Evolutionary conservation across 176 grass and related monocot species (phyloP).

Genomic region (Zizania latifolia): DNA sequence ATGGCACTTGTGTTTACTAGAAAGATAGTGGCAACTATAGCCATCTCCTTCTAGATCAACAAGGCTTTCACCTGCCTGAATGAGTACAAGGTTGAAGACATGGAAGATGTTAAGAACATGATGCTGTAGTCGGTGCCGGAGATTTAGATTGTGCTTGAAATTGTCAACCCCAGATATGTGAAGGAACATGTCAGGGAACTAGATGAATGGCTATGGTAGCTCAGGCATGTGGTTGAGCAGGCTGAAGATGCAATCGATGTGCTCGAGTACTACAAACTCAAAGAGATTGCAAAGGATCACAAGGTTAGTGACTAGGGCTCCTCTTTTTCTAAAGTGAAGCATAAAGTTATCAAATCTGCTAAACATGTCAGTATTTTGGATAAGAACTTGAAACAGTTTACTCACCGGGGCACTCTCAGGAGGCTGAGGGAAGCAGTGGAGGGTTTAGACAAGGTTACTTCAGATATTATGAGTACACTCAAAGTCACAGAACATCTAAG

Average conservation of each 20-base stretch:
- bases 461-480: background rate
- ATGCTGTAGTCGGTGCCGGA: background rate
- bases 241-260: conserved; percentile 32
- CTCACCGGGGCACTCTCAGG: conserved; percentile 1
- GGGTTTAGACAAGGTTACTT: conserved; percentile 24
- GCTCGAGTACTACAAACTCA: conserved; percentile 17
- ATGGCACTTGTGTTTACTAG: background rate
- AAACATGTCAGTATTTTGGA: background rate
- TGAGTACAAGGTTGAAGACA: background rate
- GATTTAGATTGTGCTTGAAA: background rate
- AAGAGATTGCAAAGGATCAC: background rate
- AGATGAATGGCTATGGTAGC: conserved; percentile 25
- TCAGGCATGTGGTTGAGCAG: conserved; percentile 18
- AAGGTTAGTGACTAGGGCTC: conserved; percentile 13
- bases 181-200: conserved; percentile 17
- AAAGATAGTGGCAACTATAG: background rate
- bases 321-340: background rate
- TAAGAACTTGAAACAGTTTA: background rate
- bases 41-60: conserved; percentile 21
- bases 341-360: conserved; percentile 22
- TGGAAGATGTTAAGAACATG: background rate
- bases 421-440: conserved; percentile 31
- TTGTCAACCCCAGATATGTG: background rate
- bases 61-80: background rate
- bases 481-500: background rate